Evolutionary conservation across 768 basidiomycete genomes (phyloP), one percentile per base, ranked within the genome.

Genomic region (Phlebiopsis flavidoalba): DNA sequence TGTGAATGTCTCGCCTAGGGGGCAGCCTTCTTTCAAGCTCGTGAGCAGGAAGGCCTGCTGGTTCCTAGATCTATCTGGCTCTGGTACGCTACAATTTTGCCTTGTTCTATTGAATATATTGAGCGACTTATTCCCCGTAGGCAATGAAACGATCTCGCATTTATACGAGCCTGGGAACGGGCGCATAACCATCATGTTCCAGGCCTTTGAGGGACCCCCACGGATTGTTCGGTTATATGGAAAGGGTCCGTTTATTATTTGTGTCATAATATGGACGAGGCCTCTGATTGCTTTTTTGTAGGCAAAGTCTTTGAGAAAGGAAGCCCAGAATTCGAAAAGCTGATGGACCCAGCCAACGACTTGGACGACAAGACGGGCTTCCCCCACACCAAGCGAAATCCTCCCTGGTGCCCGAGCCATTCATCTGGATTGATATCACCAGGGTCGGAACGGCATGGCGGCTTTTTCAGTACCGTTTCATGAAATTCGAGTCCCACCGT

Each of bases 61-160:
- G 88, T 90, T 89, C 62, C 85, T 89, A 66, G 88, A 90, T 67
- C 75, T 88, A 49, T 84, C 83, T 21, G 88, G 88, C 10, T 84
- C 85, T 61, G 86, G 87, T 86, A 17, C 8, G 40, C 8, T 43
- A 61, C 48, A 77, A 74, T n/a, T 31, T 15, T 50, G 36, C 22
- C 19, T 60, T 1, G 31, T 22, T 63, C 50, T 56, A 2, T 50
- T 31, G 26, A 31, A 31, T 11, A 21, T 10, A 12, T 4, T 21
- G 55, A 15, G 60, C 26, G 26, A 31, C 26, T 6, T 31, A 31
- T 31, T 31, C 26, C n/a, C 36, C 48, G 35, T 51, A 84, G 83
- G 83, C 7, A 65, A 79, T 47, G 85, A 86, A 69, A 86, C 83
- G 0, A 78, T 85, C 40, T 74, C 85, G 0, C 86, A 87, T 63